These are phyloP conservation scores for Pleurotus ostreatus DNA, from an alignment of 768 basidiomycete genomes.

Conservation along the genomic window DNA sequence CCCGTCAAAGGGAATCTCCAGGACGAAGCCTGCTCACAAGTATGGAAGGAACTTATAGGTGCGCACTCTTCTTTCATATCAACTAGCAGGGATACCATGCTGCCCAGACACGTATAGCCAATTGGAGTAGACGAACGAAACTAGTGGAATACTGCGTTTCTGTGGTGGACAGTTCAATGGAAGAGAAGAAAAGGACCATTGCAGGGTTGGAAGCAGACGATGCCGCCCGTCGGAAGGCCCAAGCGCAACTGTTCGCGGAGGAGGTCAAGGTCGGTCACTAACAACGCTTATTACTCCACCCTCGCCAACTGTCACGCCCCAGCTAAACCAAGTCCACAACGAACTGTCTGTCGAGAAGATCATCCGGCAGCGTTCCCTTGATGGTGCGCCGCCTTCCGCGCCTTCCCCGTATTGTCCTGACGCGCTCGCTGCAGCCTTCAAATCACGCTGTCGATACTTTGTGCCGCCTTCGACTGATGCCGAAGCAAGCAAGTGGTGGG, in stretches of 20 bases:
- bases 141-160: constrained; percentile 74
- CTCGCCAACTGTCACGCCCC: neutral
- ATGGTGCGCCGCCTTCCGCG: constrained; percentile 43
- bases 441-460: constrained; percentile 77
- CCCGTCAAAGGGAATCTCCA: constrained; percentile 50
- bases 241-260: constrained; percentile 57
- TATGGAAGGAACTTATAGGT: constrained; percentile 83
- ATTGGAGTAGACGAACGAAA: constrained; percentile 71
- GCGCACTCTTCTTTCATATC: constrained; percentile 23
- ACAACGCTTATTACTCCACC: too few species aligned
- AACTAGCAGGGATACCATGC: constrained; percentile 16
- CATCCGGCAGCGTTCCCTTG: constrained; percentile 62
- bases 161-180: constrained; percentile 62
- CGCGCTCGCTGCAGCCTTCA: constrained; percentile 51
- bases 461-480: constrained; percentile 56
- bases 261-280: constrained; percentile 60
- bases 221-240: constrained; percentile 41
- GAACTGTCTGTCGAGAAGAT: constrained; percentile 73
- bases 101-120: constrained; percentile 28
- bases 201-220: constrained; percentile 29
- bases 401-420: neutral
- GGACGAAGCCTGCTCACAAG: constrained; percentile 68
- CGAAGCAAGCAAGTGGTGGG: constrained; percentile 57
- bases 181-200: constrained; percentile 47
- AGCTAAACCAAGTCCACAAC: constrained; percentile 75